These are phyloP conservation scores for Rhytidiadelphus loreus DNA, from an alignment of 225 moss, liverwort and hornwort genomes.

Conservation along the genomic window DNA sequence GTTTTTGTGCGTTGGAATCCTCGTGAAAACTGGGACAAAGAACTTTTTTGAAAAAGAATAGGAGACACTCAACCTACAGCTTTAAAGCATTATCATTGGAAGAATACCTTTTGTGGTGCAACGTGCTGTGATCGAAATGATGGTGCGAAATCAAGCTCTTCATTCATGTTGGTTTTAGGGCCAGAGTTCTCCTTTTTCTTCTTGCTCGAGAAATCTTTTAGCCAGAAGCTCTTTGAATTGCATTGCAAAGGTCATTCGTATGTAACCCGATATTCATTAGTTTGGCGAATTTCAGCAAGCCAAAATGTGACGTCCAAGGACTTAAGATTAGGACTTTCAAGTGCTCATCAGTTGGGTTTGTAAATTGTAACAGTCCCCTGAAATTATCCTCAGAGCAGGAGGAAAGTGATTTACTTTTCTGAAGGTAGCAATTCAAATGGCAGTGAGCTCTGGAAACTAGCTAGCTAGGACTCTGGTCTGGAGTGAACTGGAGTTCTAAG, in stretches of 20 bases:
- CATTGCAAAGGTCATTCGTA: not conserved
- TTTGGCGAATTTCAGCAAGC: not conserved
- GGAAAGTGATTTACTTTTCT: not conserved
- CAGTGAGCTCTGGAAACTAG: not conserved
- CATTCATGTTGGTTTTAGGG: not conserved
- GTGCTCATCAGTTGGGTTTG: not conserved
- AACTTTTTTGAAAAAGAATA: too few species aligned
- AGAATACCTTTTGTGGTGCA: too few species aligned
- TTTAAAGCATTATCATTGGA: too few species aligned
- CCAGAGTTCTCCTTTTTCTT: too few species aligned
- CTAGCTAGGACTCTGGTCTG: not conserved
- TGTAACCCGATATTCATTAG: too few species aligned
- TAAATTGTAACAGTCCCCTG: too few species aligned
- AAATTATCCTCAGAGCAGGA: not conserved
- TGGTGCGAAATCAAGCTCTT: not conserved
- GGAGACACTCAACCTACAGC: too few species aligned
- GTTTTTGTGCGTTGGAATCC: too few species aligned
- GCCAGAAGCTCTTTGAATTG: not conserved
- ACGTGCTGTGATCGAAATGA: too few species aligned
- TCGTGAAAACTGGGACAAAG: too few species aligned
- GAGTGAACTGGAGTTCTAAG: not conserved
- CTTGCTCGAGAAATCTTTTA: not conserved
- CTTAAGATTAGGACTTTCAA: not conserved
- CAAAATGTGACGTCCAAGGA: not conserved
- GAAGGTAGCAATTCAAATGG: not conserved